phyloP scores from a whole-genome alignment of 2,329 filamentous ascomycete genomes.

The Remersonia thermophila region DNA sequence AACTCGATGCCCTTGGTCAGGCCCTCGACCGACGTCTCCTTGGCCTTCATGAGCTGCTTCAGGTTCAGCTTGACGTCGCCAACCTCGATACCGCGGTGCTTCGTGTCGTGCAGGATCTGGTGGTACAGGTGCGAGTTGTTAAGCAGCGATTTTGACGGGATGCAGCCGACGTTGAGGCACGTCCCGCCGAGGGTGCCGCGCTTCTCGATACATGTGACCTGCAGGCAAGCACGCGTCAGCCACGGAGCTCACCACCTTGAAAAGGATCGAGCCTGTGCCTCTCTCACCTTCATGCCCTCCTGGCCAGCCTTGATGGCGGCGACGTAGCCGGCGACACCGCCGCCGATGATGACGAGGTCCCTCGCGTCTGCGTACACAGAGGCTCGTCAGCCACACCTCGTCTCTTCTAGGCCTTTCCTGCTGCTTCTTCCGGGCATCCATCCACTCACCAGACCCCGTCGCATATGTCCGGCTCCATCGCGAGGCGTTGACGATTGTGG shows the following conservation, averaged over 20 bases:
- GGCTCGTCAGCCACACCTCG: slow-evolving; percentile 26
- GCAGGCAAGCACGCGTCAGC: slow-evolving; percentile 1
- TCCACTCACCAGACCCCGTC: slow-evolving; percentile 40
- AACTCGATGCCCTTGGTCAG: slow-evolving; percentile 97
- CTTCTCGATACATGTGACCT: slow-evolving; percentile 98
- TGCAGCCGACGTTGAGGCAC: slow-evolving; percentile 97
- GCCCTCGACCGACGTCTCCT: slow-evolving; percentile 77
- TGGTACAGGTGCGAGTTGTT: slow-evolving; percentile 99
- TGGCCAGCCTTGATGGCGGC: slow-evolving; percentile 98
- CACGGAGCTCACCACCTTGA: too few relatives aligned
- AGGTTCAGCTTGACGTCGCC: slow-evolving; percentile 95
- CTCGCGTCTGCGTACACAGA: slow-evolving; percentile 64
- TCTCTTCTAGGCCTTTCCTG: too few relatives aligned
- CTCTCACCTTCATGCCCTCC: slow-evolving; percentile 75
- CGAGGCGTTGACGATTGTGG: slow-evolving; percentile 35
- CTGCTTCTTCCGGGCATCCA: too few relatives aligned
- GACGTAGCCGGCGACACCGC: slow-evolving; percentile 96
- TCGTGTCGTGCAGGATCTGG: slow-evolving; percentile 91
- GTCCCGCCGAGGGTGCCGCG: slow-evolving; percentile 89
- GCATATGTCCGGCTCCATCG: slow-evolving; percentile 49
- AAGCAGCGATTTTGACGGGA: slow-evolving; percentile 96
- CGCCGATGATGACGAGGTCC: slow-evolving; percentile 94
- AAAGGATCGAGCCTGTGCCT: too few relatives aligned
- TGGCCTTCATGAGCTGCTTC: slow-evolving; percentile 93
- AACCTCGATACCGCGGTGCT: slow-evolving; percentile 94